Evolutionary conservation across 179 eudicot genomes (phyloP).

Genomic region (Gypsophila paniculata): DNA sequence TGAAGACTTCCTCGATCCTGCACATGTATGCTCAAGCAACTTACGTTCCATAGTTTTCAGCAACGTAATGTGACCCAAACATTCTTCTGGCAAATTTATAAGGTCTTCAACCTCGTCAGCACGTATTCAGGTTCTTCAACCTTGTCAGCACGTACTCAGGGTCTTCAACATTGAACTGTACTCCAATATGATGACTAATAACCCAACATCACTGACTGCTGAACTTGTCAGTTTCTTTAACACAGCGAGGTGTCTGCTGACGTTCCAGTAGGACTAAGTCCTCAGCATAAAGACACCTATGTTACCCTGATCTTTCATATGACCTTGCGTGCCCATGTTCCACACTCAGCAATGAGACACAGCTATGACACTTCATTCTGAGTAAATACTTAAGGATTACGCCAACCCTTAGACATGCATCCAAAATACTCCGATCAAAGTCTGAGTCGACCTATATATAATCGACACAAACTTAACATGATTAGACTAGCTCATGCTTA

Average conservation of each 20-base stretch:
- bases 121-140: neutral
- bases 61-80: slow-evolving; percentile 17
- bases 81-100: slow-evolving; percentile 16
- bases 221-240: neutral
- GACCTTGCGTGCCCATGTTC: too few relatives aligned
- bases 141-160: slow-evolving; percentile 6
- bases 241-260: neutral
- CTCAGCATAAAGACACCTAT: neutral
- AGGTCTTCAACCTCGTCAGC: slow-evolving; percentile 21
- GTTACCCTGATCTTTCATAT: too few relatives aligned
- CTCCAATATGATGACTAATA: neutral
- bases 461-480: too few relatives aligned
- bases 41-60: neutral
- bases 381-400: too few relatives aligned
- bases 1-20: slow-evolving; percentile 18
- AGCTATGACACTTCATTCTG: too few relatives aligned
- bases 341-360: too few relatives aligned
- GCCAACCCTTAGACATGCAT: too few relatives aligned
- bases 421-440: too few relatives aligned
- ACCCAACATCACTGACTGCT: neutral
- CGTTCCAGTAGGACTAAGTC: neutral
- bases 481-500: too few relatives aligned
- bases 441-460: too few relatives aligned
- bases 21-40: neutral
- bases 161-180: slow-evolving; percentile 9